Percentiles rank a stretch among this genome's conserved stretches.
Evolutionary conservation across 2,329 filamentous ascomycete genomes (phyloP).

Genomic region (Sporothrix curviconia): DNA sequence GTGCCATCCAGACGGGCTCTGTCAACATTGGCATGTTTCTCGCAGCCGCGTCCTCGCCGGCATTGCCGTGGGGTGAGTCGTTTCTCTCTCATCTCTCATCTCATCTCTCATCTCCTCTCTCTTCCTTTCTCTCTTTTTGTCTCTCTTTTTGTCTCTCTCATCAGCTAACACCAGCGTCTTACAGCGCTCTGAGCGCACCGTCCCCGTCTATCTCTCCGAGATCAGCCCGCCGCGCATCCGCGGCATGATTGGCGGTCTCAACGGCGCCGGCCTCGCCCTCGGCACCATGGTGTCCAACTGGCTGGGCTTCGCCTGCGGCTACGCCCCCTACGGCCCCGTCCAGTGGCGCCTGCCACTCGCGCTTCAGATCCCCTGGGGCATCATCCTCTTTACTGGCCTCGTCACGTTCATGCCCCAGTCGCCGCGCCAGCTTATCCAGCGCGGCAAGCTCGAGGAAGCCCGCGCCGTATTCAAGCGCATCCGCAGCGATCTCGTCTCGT

Average conservation of each 20-base stretch:
- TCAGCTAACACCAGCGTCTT: too few relatives aligned
- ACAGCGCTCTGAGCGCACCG: constrained; percentile 42
- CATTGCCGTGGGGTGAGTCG: too few relatives aligned
- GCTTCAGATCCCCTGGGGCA: constrained; percentile 49
- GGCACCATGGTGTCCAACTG: constrained; percentile 52
- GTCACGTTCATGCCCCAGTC: constrained; percentile 51
- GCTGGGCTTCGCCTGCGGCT: constrained; percentile 50
- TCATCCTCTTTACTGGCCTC: constrained; percentile 48
- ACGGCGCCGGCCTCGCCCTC: constrained; percentile 48
- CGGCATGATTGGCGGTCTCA: constrained; percentile 48
- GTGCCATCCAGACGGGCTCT: constrained; percentile 46
- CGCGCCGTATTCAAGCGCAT: constrained; percentile 42
- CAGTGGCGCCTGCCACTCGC: constrained; percentile 51
- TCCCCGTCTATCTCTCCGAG: constrained; percentile 50
- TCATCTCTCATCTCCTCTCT: too few relatives aligned
- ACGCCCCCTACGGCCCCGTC: constrained; percentile 43
- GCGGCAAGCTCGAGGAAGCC: constrained; percentile 42
- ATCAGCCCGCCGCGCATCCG: constrained; percentile 42
- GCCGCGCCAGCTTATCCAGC: constrained; percentile 44
- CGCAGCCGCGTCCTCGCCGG: constrained; percentile 43
- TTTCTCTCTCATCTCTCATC: too few relatives aligned
- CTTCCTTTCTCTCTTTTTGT: too few relatives aligned
- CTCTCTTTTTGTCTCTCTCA: too few relatives aligned
- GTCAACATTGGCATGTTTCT: constrained; percentile 50
- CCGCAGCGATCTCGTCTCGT: constrained; percentile 38